These are phyloP conservation scores for Microsporum ferrugineum DNA, from an alignment of 2,329 filamentous ascomycete species.

Conservation along the genomic window DNA sequence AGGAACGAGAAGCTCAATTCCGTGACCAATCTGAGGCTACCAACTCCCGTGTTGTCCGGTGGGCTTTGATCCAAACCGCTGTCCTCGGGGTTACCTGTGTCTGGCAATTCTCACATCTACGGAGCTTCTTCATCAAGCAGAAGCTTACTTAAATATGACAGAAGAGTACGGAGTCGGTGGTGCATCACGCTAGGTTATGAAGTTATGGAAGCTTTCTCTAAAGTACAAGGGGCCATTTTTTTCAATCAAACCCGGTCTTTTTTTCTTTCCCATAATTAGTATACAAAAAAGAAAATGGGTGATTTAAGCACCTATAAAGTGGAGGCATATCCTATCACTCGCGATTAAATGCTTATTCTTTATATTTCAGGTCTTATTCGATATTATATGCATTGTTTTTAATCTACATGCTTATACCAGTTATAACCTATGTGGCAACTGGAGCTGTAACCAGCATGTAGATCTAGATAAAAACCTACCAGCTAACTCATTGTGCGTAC, in stretches of 20 bases:
- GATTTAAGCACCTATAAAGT: not conserved
- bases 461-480: no score
- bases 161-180: not conserved
- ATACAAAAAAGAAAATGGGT: not conserved
- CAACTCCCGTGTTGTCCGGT: constrained; percentile 82
- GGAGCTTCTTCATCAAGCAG: constrained; percentile 99
- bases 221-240: not conserved
- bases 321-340: not conserved
- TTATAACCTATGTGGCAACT: not conserved
- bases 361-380: not conserved
- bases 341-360: not conserved
- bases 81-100: constrained; percentile 80
- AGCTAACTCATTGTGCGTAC: no score
- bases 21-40: constrained; percentile 92
- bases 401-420: not conserved
- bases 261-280: not conserved
- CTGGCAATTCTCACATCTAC: constrained; percentile 92
- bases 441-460: no score
- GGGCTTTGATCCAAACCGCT: constrained; percentile 81
- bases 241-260: not conserved
- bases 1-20: constrained; percentile 98
- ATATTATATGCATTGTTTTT: not conserved
- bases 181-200: constrained; percentile 1
- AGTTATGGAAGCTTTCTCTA: constrained; percentile 1
- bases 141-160: constrained; percentile 67